These are phyloP conservation scores for Chaetomiaceae sp. DNA, from an alignment of 2,329 filamentous ascomycete genomes.

Conservation along the genomic window DNA sequence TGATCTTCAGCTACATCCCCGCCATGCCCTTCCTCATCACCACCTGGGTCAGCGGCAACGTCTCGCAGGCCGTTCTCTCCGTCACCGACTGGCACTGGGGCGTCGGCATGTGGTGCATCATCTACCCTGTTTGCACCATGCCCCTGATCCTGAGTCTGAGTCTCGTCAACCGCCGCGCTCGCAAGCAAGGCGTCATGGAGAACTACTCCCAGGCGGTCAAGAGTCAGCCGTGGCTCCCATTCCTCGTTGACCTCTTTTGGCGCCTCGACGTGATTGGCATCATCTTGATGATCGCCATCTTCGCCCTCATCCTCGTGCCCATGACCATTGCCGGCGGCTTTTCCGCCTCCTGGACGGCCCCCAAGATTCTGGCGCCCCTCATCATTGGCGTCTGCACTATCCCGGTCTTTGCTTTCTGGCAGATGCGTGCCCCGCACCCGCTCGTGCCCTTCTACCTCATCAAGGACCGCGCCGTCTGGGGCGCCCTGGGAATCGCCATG, in stretches of 20 bases:
- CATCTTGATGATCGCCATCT: constrained; percentile 42
- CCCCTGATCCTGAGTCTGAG: constrained; percentile 51
- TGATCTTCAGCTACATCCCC: constrained; percentile 62
- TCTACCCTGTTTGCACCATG: constrained; percentile 53
- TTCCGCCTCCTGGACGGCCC: constrained; percentile 34
- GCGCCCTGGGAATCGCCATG: constrained; percentile 53
- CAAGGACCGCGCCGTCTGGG: constrained; percentile 61
- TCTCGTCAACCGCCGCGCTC: constrained; percentile 48
- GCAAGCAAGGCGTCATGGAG: constrained; percentile 43
- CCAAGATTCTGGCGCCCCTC: constrained; percentile 40
- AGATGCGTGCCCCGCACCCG: constrained; percentile 45
- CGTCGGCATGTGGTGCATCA: constrained; percentile 60
- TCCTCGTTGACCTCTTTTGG: constrained; percentile 42
- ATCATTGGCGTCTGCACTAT: constrained; percentile 43
- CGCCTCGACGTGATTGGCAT: constrained; percentile 42
- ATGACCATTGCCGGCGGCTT: constrained; percentile 43
- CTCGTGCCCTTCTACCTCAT: constrained; percentile 57
- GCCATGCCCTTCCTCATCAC: constrained; percentile 58
- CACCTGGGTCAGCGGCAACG: constrained; percentile 59
- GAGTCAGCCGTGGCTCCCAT: constrained; percentile 30
- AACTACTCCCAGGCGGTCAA: constrained; percentile 33
- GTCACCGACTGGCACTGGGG: constrained; percentile 56
- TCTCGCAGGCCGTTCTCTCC: constrained; percentile 45
- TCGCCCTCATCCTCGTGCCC: constrained; percentile 42
- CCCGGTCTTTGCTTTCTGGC: constrained; percentile 48